Evolutionary conservation across 148 eudicot species (phyloP).

Genomic region (Rhododendron ferrugineum): DNA sequence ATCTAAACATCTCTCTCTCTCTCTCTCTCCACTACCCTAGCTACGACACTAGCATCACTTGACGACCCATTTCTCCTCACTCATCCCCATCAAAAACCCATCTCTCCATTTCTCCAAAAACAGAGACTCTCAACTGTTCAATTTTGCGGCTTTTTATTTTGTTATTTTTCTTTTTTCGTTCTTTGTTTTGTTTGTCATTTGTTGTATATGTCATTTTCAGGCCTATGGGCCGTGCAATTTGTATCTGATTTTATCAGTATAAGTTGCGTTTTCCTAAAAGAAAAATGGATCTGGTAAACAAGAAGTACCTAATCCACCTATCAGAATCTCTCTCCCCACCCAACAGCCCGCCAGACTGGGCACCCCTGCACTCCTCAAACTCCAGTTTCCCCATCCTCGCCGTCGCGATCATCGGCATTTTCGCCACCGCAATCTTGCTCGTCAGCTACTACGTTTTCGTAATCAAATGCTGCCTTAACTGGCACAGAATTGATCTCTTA

Average conservation of each 20-base stretch:
- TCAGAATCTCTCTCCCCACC: conserved; percentile 4
- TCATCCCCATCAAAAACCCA: neutral
- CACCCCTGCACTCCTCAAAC: conserved; percentile 25
- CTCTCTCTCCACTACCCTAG: neutral
- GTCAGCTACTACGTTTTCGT: conserved; percentile 73
- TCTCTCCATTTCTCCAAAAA: neutral
- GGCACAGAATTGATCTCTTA: conserved; percentile 48
- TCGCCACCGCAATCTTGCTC: conserved; percentile 61
- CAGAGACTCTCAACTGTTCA: neutral
- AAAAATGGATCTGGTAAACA: conserved; percentile 15
- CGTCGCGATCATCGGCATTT: conserved; percentile 66
- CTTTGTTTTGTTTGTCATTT: too few species aligned
- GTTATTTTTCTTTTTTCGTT: too few species aligned
- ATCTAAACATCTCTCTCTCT: neutral
- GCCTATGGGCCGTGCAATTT: too few species aligned
- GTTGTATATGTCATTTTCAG: too few species aligned
- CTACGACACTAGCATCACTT: neutral
- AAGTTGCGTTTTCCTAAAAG: too few species aligned
- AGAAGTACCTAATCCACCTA: neutral
- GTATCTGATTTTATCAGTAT: too few species aligned
- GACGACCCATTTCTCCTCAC: neutral
- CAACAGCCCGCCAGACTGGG: conserved; percentile 9
- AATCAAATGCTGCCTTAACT: conserved; percentile 70
- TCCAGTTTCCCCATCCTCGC: conserved; percentile 66
- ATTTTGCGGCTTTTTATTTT: too few species aligned